Percentiles rank a stretch among this genome's conserved stretches.
These are phyloP conservation scores for Cutaneotrichosporon sp. DNA, from an alignment of 1,284 basidiomycete species.

Conservation along the genomic window DNA sequence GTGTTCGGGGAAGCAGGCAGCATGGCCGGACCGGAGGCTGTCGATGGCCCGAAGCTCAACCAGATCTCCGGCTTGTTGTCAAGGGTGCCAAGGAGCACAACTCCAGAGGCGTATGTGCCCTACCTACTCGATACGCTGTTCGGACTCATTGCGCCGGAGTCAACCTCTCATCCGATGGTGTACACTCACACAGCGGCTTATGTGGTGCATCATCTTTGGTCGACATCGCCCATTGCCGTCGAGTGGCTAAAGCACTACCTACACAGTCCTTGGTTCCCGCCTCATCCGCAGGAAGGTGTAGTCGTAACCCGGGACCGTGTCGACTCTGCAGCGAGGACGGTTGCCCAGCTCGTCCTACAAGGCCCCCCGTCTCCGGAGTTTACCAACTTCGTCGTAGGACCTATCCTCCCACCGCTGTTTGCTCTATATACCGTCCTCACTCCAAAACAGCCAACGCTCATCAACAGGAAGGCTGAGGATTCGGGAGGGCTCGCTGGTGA, in stretches of 20 bases:
- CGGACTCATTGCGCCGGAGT: conserved; percentile 22
- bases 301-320: conserved; percentile 2
- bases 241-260: conserved; percentile 52
- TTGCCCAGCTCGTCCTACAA: conserved; percentile 50
- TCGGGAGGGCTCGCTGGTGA: conserved; percentile 54
- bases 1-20: conserved; percentile 34
- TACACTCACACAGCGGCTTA: conserved; percentile 35
- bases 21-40: conserved; percentile 20
- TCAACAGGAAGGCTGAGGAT: conserved; percentile 40
- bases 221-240: conserved; percentile 15
- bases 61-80: conserved; percentile 35
- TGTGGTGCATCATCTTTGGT: conserved; percentile 28
- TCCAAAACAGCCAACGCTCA: conserved; percentile 14
- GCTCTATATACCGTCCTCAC: conserved; percentile 58
- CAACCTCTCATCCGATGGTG: conserved; percentile 16
- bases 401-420: conserved; percentile 64
- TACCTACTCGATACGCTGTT: conserved; percentile 25
- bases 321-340: conserved; percentile 16
- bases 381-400: conserved; percentile 61
- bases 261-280: conserved; percentile 30
- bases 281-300: conserved; percentile 4
- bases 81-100: conserved; percentile 24
- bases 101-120: conserved; percentile 28
- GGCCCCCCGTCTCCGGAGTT: conserved; percentile 70
- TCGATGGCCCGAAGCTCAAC: conserved; percentile 35